Evolutionary conservation across 129 eudicot species (phyloP).

Genomic region (Tagetes patula): DNA sequence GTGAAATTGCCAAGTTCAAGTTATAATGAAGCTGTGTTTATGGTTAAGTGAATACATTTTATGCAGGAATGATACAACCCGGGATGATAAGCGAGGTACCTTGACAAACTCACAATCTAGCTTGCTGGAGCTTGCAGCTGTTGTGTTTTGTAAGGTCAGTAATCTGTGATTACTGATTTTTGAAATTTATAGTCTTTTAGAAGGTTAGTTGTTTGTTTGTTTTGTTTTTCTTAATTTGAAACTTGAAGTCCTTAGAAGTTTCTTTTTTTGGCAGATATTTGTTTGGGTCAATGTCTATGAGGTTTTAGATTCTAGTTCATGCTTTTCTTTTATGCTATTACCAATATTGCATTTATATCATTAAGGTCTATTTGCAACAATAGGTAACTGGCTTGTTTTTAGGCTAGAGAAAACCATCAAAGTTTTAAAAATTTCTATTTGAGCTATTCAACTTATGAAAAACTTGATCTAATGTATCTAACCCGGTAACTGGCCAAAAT

Average conservation of each 20-base stretch:
- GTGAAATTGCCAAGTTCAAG: background rate
- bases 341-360: background rate
- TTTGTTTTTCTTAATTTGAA: background rate
- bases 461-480: background rate
- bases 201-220: background rate
- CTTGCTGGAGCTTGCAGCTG: slow-evolving; percentile 89
- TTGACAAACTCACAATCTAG: slow-evolving; percentile 63
- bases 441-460: background rate
- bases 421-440: background rate
- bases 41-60: slow-evolving; percentile 22
- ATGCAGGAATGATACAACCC: slow-evolving; percentile 57
- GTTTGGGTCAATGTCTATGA: slow-evolving; percentile 9
- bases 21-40: slow-evolving; percentile 14
- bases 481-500: background rate
- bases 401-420: background rate
- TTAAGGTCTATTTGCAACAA: background rate
- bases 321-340: slow-evolving; percentile 3
- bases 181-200: slow-evolving; percentile 2
- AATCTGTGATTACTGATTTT: slow-evolving; percentile 3
- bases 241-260: slow-evolving; percentile 14
- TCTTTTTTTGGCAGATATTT: background rate
- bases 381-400: slow-evolving; percentile 3
- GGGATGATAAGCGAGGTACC: slow-evolving; percentile 75
- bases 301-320: slow-evolving; percentile 1
- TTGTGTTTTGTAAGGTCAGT: slow-evolving; percentile 78